Evolutionary conservation across 371 early-diverging fungal species (phyloP).

Genomic region (Mortierella sp.): DNA sequence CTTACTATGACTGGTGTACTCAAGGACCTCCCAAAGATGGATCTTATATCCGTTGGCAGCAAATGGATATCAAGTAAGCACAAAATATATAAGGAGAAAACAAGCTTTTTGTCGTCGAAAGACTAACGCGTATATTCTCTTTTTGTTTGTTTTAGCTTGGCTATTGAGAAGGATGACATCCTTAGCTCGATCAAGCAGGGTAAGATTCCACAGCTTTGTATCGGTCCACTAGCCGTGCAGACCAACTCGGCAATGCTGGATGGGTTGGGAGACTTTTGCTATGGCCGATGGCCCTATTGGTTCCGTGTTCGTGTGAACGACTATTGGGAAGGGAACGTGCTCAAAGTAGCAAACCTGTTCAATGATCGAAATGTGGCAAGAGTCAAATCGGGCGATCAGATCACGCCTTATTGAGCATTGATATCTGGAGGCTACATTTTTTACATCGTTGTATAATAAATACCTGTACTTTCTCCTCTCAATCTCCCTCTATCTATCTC

Average conservation of each 20-base stretch:
- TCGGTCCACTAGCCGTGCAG: slow-evolving; percentile 31
- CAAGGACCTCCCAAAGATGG: slow-evolving; percentile 41
- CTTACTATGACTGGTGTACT: slow-evolving; percentile 30
- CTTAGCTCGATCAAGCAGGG: slow-evolving; percentile 25
- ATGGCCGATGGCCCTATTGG: slow-evolving; percentile 46
- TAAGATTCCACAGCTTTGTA: slow-evolving; percentile 37
- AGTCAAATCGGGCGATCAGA: slow-evolving; percentile 34
- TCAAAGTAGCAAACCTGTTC: slow-evolving; percentile 27
- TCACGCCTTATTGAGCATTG: slow-evolving; percentile 43
- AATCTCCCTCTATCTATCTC: too few species aligned
- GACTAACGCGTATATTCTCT: neutral
- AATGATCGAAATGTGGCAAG: slow-evolving; percentile 49
- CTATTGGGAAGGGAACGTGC: slow-evolving; percentile 46
- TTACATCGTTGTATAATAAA: too few species aligned
- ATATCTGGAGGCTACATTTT: too few species aligned
- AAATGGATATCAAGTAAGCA: slow-evolving; percentile 54
- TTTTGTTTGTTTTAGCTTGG: slow-evolving; percentile 20
- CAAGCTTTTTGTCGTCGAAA: too few species aligned
- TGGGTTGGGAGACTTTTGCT: slow-evolving; percentile 28
- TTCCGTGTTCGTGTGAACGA: slow-evolving; percentile 52
- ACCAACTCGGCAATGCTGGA: slow-evolving; percentile 35
- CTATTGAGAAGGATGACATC: slow-evolving; percentile 25
- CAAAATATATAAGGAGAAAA: neutral
- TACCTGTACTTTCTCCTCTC: too few species aligned
- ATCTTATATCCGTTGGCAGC: slow-evolving; percentile 41